phyloP scores from a whole-genome alignment of 2,329 filamentous ascomycete species.

The Aspergillus niger region DNA sequence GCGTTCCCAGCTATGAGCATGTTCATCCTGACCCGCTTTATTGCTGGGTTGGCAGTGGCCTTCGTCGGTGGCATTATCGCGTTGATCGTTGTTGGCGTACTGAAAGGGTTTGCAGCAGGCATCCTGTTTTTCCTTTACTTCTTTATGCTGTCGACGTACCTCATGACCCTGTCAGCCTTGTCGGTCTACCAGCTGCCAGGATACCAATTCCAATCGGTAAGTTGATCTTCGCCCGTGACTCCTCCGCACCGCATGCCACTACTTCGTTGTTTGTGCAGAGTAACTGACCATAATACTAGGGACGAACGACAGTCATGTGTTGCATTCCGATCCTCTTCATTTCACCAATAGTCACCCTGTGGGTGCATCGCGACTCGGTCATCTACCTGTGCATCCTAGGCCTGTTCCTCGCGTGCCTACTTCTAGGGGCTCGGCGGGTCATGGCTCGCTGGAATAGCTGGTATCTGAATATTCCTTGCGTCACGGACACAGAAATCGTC shows the following conservation, averaged over 20 bases:
- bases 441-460: slow-evolving; percentile 61
- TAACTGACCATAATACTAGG: slow-evolving; percentile 22
- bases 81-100: slow-evolving; percentile 52
- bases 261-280: too few relatives aligned
- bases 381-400: slow-evolving; percentile 60
- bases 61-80: slow-evolving; percentile 56
- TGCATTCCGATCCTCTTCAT: slow-evolving; percentile 59
- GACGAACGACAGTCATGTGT: slow-evolving; percentile 56
- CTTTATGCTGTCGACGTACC: slow-evolving; percentile 58
- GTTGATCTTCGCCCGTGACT: background rate
- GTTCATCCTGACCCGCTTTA: slow-evolving; percentile 54
- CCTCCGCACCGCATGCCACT: too few relatives aligned
- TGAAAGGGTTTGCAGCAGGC: slow-evolving; percentile 47
- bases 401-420: slow-evolving; percentile 52
- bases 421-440: slow-evolving; percentile 55
- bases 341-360: slow-evolving; percentile 58
- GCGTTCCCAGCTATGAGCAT: slow-evolving; percentile 57
- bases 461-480: slow-evolving; percentile 44
- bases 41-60: slow-evolving; percentile 52
- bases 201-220: slow-evolving; percentile 52
- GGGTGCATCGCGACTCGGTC: slow-evolving; percentile 54
- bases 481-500: slow-evolving; percentile 39
- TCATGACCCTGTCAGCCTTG: slow-evolving; percentile 53
- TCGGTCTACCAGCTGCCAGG: slow-evolving; percentile 53
- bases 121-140: slow-evolving; percentile 63